Base-by-base conservation (phyloP, 2,329 filamentous ascomycete species). In the Trichoderma arundinaceum region DNA sequence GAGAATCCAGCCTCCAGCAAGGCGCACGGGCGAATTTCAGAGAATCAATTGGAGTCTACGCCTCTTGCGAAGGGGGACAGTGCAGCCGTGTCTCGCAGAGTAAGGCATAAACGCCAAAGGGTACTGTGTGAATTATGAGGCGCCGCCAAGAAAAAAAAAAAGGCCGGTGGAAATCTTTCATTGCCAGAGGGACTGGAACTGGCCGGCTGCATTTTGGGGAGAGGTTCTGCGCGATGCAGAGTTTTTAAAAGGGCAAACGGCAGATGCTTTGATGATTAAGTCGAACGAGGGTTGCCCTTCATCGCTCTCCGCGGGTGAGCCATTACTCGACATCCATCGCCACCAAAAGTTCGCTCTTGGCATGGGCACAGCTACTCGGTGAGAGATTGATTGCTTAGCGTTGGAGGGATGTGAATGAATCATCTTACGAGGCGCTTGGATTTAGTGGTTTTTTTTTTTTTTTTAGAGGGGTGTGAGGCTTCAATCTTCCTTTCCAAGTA, bases 111-210 rank as follows among this genome's bases (percentile, higher is more conserved):
- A 22, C 28, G 56, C 17, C 10, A 28, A 48, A 19, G 17, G 49
- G 19, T 62, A 62, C 59, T 38, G 59, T 62, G 59, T 62, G 59
- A 62, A 52, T 53, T 48, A 48, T 48, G 28, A 35, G 43, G 41
- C 56, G 56, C 15, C 56, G 12, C 52, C 17, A 41, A 12, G 15
- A 9, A 22, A 8, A 9, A 28, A 33, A 9, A 33, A 33, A 51
- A 51, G 7, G 41, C 41, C 41, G 41, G 41, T 19, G n/a, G 41
- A n/a, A 19, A n/a, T 17, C 15, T n/a, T n/a, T 44, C n/a, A 17
- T n/a, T 15, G 41, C 41, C 1, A 17, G n/a, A 8, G 41, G 41
- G n/a, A 28, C 22, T 28, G 22, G 22, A 28, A 28, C 4, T 3
- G 22, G 22, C 22, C 22, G 22, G 22, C 22, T 28, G 22, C 22